Percentiles rank a stretch among this genome's conserved stretches.
Conservation (phyloP, 805 yeast genomes). For the Candida boidinii region DNA sequence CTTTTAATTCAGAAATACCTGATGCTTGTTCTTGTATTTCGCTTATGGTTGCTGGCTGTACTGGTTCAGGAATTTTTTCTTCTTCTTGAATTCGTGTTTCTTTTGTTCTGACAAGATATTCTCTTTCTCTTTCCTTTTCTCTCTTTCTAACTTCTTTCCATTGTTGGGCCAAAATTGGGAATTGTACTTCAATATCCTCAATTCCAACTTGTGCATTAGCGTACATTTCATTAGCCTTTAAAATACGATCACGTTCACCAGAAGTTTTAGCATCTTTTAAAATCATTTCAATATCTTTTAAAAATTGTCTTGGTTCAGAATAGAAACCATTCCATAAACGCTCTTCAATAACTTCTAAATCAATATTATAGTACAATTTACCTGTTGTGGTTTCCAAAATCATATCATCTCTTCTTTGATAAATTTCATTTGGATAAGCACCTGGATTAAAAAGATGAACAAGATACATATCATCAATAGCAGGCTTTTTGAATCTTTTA, state of each 20-base stretch:
- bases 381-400: slow-evolving; percentile 77
- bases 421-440: slow-evolving; percentile 26
- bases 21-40: slow-evolving; percentile 1
- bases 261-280: slow-evolving; percentile 63
- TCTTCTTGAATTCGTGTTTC: slow-evolving; percentile 15
- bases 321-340: slow-evolving; percentile 95
- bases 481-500: slow-evolving; percentile 84
- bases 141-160: slow-evolving; percentile 68
- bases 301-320: slow-evolving; percentile 84
- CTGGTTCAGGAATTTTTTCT: slow-evolving; percentile 1
- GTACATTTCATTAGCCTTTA: slow-evolving; percentile 86
- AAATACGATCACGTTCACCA: slow-evolving; percentile 77
- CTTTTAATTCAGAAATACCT: too few relatives aligned
- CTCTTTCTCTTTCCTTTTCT: slow-evolving; percentile 46
- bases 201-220: slow-evolving; percentile 94
- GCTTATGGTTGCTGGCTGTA: neutral
- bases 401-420: slow-evolving; percentile 57
- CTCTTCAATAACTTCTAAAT: slow-evolving; percentile 87
- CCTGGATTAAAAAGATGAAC: slow-evolving; percentile 70
- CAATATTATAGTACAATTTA: slow-evolving; percentile 74
- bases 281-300: slow-evolving; percentile 79
- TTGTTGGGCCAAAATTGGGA: slow-evolving; percentile 62
- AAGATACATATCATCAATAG: slow-evolving; percentile 68
- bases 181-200: slow-evolving; percentile 67
- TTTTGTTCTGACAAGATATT: slow-evolving; percentile 28